Evolutionary conservation across 805 yeast species (phyloP), one percentile per base, ranked within the genome.

Genomic region (Candida koratica): DNA sequence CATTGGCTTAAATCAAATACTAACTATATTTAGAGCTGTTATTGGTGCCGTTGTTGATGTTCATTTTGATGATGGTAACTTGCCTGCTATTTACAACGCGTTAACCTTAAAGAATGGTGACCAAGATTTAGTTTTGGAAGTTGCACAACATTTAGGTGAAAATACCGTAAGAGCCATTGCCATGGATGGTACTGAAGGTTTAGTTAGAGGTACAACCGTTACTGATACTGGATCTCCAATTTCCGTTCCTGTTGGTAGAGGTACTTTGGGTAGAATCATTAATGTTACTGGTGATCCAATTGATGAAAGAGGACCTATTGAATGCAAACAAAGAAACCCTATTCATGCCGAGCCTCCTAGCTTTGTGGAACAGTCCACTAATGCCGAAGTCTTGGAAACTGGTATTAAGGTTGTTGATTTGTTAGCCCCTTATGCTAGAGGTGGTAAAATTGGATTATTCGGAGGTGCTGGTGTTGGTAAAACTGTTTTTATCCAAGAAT

Each of bases 391-490:
- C 60, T 81, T 93, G 66, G 98, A 89, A 78, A 90, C 98, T 52
- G 97, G 98, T 87, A 90, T 90, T 70, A 90, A 90, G 81, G 98
- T 90, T 71, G 98, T 90, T 75, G 98, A 90, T 70, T 79, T 90
- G 66, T 81, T 90, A 55, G 98, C 98, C 57, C 98, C 98, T 58
- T 90, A 90, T 79, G 97, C 98, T 67, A 88, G 97, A 86, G 98
- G 98, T 86, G 98, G 98, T 86, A 90, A 90, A 83, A 90, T 90
- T 87, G 98, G 98, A 83, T 82, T 90, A 66, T 90, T 90, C 84
- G 98, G 98, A 79, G 98, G 98, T 90, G 98, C 98, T 72, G 98
- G 98, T 90, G 98, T 90, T 85, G 98, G 98, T 77, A 90, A 90
- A 76, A 90, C 98, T 72, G 98, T 90, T 50, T 90, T 90, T 77